These are phyloP conservation scores for Tetrahymena thermophila DNA, from an alignment of 73 alveolate species.

Conservation along the genomic window DNA sequence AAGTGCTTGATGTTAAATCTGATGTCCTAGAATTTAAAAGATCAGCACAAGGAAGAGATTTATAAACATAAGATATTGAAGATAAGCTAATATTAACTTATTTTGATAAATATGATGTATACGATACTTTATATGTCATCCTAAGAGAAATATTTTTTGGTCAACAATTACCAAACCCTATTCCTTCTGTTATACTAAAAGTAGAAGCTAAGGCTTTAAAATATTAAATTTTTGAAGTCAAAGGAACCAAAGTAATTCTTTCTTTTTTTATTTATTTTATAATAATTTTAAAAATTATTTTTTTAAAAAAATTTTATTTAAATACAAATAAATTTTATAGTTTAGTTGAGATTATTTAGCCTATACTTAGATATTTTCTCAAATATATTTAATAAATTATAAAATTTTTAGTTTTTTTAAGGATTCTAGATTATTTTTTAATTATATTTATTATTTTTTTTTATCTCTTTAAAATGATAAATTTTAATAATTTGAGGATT, in stretches of 20 bases:
- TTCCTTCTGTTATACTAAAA: constrained; percentile 18
- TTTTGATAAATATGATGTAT: constrained; percentile 27
- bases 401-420: no score
- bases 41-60: neutral
- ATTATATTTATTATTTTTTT: no score
- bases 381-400: no score
- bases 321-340: no score
- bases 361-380: no score
- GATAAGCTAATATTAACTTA: constrained; percentile 14
- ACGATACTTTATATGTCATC: constrained; percentile 21
- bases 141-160: constrained; percentile 41
- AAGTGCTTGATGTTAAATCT: constrained; percentile 26
- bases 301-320: no score
- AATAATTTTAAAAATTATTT: no score
- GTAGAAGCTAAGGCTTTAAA: constrained; percentile 39
- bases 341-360: no score
- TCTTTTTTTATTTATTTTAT: no score
- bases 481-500: no score
- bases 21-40: constrained; percentile 12
- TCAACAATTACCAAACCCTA: constrained; percentile 27
- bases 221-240: constrained; percentile 29
- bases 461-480: no score
- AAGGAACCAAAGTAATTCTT: constrained; percentile 11
- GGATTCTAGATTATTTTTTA: no score
- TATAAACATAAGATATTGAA: constrained; percentile 18